Evolutionary conservation across 2,329 filamentous ascomycete species (phyloP).

Genomic region (Nakataea oryzae): DNA sequence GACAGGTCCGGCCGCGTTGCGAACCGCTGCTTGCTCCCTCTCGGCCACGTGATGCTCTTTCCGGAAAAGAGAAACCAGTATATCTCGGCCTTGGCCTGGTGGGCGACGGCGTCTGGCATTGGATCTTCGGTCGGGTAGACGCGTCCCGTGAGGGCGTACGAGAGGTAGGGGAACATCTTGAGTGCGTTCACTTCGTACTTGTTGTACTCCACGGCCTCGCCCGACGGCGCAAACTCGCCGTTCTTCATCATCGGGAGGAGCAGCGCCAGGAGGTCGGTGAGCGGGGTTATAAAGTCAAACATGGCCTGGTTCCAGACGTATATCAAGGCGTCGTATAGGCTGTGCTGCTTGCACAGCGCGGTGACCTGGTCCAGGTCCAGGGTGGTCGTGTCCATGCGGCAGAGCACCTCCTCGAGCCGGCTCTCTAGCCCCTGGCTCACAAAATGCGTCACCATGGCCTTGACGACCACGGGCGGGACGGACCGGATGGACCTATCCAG

Average conservation of each 20-base stretch:
- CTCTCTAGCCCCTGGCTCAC: constrained; percentile 64
- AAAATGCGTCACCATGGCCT: constrained; percentile 75
- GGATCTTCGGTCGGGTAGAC: constrained; percentile 79
- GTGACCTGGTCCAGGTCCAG: constrained; percentile 94
- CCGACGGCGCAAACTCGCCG: constrained; percentile 30
- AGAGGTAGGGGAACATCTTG: constrained; percentile 92
- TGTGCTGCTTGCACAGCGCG: constrained; percentile 78
- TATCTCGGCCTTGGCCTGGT: constrained; percentile 72
- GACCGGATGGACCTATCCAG: constrained; percentile 64
- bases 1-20: constrained; percentile 42
- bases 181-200: constrained; percentile 60
- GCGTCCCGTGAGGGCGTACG: constrained; percentile 80
- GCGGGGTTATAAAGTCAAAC: constrained; percentile 78
- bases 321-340: constrained; percentile 87
- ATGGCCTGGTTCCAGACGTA: constrained; percentile 96
- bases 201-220: constrained; percentile 40
- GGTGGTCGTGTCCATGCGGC: constrained; percentile 79
- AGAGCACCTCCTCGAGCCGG: constrained; percentile 86
- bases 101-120: constrained; percentile 63
- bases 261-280: constrained; percentile 73
- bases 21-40: constrained; percentile 48
- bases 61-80: constrained; percentile 94
- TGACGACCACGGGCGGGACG: constrained; percentile 75
- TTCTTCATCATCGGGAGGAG: constrained; percentile 47
- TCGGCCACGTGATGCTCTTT: constrained; percentile 65